phyloP scores from a whole-genome alignment of 1,139 yeast species.

The Neolecta irregularis region DNA sequence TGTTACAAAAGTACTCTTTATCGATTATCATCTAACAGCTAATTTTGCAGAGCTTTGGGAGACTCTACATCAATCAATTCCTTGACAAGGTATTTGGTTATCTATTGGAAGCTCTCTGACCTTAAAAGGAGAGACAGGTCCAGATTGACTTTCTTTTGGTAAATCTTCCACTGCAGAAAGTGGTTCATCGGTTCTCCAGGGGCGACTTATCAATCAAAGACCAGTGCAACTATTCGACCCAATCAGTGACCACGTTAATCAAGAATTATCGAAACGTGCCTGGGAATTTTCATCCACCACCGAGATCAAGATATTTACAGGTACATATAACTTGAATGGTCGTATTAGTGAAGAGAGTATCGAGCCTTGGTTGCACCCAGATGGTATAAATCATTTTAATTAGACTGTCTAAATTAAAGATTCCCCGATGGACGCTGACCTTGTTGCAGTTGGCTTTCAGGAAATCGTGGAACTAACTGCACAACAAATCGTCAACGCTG shows the following conservation, averaged over 20 bases:
- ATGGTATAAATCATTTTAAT: conserved; percentile 25
- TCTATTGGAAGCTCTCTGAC: no score
- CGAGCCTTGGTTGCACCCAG: conserved; percentile 70
- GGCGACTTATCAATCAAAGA: conserved; percentile 56
- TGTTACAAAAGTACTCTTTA: conserved; percentile 90
- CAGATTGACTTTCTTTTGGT: conserved; percentile 62
- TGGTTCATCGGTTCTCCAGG: conserved; percentile 23
- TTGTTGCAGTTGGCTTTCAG: conserved; percentile 74
- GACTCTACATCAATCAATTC: no score
- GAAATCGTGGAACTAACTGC: conserved; percentile 88
- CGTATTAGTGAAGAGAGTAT: conserved; percentile 34
- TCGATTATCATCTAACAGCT: conserved; percentile 32
- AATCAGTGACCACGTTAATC: conserved; percentile 60
- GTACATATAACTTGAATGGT: conserved; percentile 84
- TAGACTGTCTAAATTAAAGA: not conserved
- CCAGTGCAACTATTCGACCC: conserved; percentile 78
- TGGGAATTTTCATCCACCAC: conserved; percentile 46
- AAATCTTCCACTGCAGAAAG: not conserved
- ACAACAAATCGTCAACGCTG: conserved; percentile 73
- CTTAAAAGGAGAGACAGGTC: conserved; percentile 68
- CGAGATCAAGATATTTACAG: conserved; percentile 53
- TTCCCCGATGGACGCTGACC: conserved; percentile 29
- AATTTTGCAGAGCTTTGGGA: no score
- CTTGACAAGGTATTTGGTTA: no score
- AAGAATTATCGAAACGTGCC: conserved; percentile 38